A percentile compares a stretch with the other conserved stretches of the same genome.
phyloP scores from a whole-genome alignment of 306 rosid genomes.

The Betula pendula region DNA sequence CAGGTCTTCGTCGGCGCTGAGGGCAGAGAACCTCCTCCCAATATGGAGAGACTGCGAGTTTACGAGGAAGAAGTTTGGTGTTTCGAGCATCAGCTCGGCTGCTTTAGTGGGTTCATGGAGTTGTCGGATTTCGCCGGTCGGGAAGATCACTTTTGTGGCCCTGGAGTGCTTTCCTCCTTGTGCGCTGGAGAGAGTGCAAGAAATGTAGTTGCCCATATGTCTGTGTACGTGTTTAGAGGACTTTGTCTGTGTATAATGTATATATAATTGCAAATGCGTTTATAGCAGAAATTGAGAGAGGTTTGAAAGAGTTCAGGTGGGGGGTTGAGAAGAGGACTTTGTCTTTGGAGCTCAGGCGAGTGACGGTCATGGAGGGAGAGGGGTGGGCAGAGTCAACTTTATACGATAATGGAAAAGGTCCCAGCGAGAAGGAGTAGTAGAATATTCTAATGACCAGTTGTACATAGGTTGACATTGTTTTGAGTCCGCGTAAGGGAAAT shows the following conservation, averaged over 20 bases:
- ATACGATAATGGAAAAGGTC: constrained; percentile 6
- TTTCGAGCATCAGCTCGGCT: constrained; percentile 85
- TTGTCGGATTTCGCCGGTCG: constrained; percentile 54
- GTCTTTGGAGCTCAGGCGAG: not conserved
- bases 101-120: constrained; percentile 46
- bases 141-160: constrained; percentile 58
- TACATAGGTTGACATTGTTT: constrained; percentile 20
- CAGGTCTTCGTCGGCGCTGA: constrained; percentile 74
- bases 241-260: no score
- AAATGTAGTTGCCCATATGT: constrained; percentile 75
- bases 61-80: constrained; percentile 65
- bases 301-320: not conserved
- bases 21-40: constrained; percentile 62
- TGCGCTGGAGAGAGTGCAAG: constrained; percentile 51
- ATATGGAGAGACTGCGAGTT: constrained; percentile 48
- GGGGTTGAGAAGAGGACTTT: not conserved
- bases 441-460: constrained; percentile 30
- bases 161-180: constrained; percentile 38
- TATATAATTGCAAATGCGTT: no score
- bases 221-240: no score
- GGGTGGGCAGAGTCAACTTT: not conserved
- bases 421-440: not conserved
- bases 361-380: not conserved
- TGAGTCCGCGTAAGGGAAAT: constrained; percentile 26
- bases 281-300: no score